These are phyloP conservation scores for Aspergillus affinis DNA, from an alignment of 495 filamentous ascomycete species.

Conservation along the genomic window DNA sequence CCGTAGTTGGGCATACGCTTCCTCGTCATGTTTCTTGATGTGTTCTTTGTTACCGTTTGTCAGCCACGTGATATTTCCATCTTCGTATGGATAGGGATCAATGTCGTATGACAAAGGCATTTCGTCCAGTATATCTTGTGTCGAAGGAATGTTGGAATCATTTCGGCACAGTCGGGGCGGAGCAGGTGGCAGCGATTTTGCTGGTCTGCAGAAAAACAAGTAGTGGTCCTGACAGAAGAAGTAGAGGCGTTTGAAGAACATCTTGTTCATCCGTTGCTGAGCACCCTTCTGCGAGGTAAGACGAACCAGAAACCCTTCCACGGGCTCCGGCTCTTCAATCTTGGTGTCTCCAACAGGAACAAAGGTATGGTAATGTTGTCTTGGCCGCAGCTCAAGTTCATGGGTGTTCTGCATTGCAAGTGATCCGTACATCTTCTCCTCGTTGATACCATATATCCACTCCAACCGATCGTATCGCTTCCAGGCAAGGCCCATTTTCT, in stretches of 20 bases:
- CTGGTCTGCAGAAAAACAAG: constrained; percentile 64
- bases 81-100: constrained; percentile 58
- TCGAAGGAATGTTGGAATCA: constrained; percentile 51
- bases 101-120: constrained; percentile 64
- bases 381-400: constrained; percentile 71
- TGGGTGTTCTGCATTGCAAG: constrained; percentile 73
- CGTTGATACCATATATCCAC: constrained; percentile 69
- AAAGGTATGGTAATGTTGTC: constrained; percentile 65
- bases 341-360: constrained; percentile 37
- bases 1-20: constrained; percentile 61
- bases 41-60: constrained; percentile 41
- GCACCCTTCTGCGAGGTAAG: constrained; percentile 65
- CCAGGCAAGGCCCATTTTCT: constrained; percentile 73
- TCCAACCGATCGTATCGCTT: constrained; percentile 74
- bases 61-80: constrained; percentile 61
- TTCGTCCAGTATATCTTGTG: constrained; percentile 55
- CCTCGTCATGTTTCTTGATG: constrained; percentile 53
- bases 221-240: constrained; percentile 70
- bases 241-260: constrained; percentile 71
- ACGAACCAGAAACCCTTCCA: constrained; percentile 72
- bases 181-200: constrained; percentile 62
- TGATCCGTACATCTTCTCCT: constrained; percentile 72
- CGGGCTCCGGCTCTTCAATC: constrained; percentile 60
- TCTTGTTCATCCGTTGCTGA: constrained; percentile 59
- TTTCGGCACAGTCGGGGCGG: constrained; percentile 55